These are phyloP conservation scores for Rhizophlyctis rosea DNA, from an alignment of 192 early-diverging fungal genomes.

Conservation along the genomic window DNA sequence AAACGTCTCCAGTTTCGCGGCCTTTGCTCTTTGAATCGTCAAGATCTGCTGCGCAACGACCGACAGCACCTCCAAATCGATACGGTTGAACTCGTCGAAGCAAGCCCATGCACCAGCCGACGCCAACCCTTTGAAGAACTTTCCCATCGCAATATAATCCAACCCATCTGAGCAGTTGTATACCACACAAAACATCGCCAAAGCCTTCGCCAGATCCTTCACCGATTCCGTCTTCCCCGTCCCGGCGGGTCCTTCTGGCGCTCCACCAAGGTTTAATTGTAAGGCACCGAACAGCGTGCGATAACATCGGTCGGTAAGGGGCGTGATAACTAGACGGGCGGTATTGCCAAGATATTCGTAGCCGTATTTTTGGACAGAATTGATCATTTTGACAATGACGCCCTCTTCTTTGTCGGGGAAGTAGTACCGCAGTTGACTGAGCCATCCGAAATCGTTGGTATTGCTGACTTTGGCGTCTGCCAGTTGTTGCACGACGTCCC, in stretches of 20 bases:
- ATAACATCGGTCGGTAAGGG: slow-evolving; percentile 59
- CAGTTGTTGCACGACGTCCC: slow-evolving; percentile 50
- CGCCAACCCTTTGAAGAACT: slow-evolving; percentile 62
- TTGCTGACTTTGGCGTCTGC: slow-evolving; percentile 44
- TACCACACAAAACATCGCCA: slow-evolving; percentile 66
- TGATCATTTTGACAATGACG: slow-evolving; percentile 61
- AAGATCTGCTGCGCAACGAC: slow-evolving; percentile 64
- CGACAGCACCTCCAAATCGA: slow-evolving; percentile 60
- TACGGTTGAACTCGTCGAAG: slow-evolving; percentile 63
- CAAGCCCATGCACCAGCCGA: slow-evolving; percentile 64
- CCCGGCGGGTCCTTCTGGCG: slow-evolving; percentile 60
- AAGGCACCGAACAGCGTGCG: slow-evolving; percentile 59
- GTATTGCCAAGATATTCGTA: slow-evolving; percentile 64
- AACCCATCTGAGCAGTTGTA: slow-evolving; percentile 65
- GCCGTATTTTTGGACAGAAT: slow-evolving; percentile 59
- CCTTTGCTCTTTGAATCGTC: slow-evolving; percentile 60
- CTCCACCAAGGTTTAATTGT: slow-evolving; percentile 61
- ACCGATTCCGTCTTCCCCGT: slow-evolving; percentile 62
- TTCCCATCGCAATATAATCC: slow-evolving; percentile 65
- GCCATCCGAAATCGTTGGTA: slow-evolving; percentile 51
- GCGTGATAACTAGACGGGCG: slow-evolving; percentile 57
- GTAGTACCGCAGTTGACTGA: slow-evolving; percentile 59
- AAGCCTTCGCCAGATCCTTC: slow-evolving; percentile 62
- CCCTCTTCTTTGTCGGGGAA: slow-evolving; percentile 53
- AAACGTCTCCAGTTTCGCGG: slow-evolving; percentile 52